Conservation (phyloP, 208 protist species). For the Acanthamoeba polyphaga region DNA sequence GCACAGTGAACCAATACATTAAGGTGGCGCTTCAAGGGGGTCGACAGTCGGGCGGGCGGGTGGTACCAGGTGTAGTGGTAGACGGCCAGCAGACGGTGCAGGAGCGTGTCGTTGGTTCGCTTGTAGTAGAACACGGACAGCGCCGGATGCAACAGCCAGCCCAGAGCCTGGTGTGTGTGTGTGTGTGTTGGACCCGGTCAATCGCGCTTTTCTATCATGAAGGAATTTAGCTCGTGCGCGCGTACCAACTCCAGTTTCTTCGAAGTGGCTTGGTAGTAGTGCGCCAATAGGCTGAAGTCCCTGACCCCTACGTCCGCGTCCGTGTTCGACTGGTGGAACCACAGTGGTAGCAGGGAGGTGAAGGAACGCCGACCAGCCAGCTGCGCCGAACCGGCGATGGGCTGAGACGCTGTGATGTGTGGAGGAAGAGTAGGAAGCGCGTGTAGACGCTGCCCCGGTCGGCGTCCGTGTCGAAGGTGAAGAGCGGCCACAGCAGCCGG, state of each 20-base stretch:
- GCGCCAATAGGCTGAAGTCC: background rate
- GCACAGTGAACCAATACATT: too few species aligned
- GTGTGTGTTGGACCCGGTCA: background rate
- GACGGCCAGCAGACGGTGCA: background rate
- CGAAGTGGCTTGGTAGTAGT: background rate
- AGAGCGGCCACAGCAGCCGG: conserved; percentile 2
- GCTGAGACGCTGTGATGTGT: background rate
- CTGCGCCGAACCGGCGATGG: background rate
- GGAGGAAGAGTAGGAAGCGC: conserved; percentile 29
- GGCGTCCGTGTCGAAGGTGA: background rate
- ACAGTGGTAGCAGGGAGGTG: conserved; percentile 13
- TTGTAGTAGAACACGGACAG: background rate
- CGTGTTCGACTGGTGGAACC: background rate
- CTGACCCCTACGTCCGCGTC: too few species aligned
- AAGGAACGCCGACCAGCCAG: background rate
- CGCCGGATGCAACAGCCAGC: background rate
- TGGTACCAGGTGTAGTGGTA: conserved; percentile 22
- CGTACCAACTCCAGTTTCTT: background rate
- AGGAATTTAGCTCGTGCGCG: background rate
- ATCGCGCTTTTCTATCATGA: background rate
- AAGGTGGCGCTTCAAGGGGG: too few species aligned
- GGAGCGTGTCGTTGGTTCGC: background rate
- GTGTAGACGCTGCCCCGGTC: background rate
- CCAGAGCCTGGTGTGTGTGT: background rate
- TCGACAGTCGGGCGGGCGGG: too few species aligned